phyloP scores from a whole-genome alignment of 305 asterid species.

The Fraxinus dipetala region DNA sequence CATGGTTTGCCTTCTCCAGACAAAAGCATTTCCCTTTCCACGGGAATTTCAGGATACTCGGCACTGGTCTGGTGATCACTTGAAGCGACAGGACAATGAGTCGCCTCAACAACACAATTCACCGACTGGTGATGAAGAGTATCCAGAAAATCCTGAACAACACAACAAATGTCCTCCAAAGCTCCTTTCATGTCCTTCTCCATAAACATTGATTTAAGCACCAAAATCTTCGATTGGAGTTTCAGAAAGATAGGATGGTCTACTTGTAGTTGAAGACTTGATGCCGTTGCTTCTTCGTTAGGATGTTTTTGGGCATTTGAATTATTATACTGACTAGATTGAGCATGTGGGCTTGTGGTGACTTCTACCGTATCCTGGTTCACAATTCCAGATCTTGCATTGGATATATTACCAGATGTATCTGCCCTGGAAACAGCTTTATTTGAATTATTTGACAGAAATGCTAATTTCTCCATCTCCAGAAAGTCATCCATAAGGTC shows the following conservation, averaged over 20 bases:
- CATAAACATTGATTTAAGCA: conserved; percentile 51
- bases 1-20: conserved; percentile 30
- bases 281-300: not conserved
- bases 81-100: conserved; percentile 27
- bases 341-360: conserved; percentile 25
- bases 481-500: conserved; percentile 93
- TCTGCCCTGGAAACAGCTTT: conserved; percentile 39
- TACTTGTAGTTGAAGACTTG: conserved; percentile 17
- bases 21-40: conserved; percentile 27
- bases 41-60: conserved; percentile 29
- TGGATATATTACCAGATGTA: conserved; percentile 32
- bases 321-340: conserved; percentile 24
- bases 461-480: conserved; percentile 94
- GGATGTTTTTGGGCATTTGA: conserved; percentile 22
- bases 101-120: conserved; percentile 29
- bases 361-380: conserved; percentile 34
- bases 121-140: conserved; percentile 33
- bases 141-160: conserved; percentile 58
- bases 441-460: conserved; percentile 39
- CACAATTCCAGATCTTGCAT: conserved; percentile 32
- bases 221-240: conserved; percentile 60
- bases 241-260: conserved; percentile 42
- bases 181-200: conserved; percentile 53
- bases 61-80: conserved; percentile 24
- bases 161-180: conserved; percentile 47